Evolutionary conservation across 2,329 filamentous ascomycete genomes (phyloP), one percentile per base, ranked within the genome.

Genomic region (Cytospora piceae): DNA sequence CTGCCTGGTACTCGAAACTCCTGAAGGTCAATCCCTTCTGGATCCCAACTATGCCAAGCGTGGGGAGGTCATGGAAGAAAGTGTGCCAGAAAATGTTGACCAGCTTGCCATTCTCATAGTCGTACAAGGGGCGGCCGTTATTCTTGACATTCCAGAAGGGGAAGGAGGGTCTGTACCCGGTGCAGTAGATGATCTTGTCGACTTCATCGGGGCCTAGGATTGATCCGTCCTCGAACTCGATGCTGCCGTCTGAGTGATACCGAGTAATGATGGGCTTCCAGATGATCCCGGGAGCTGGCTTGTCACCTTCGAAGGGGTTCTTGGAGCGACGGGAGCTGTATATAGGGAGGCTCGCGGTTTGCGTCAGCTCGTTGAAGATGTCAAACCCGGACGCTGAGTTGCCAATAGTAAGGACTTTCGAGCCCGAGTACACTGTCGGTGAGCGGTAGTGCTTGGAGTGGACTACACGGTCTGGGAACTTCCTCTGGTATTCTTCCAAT

Each of bases 1-100:
- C 75, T 1, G 82, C 83, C 71, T 86, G 84, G 67, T 86, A 86
- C 71, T 86, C 84, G 67, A 85, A 85, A 42, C 80, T 82, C 8
- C 83, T 73, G 64, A 85, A 86, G 0, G 83, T 85, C 15, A 84
- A 71, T 0, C 80, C 80, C 0, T 83, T 78, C 1, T 83, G 83
- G 7, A 85, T 71, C 0, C 85, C 85, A 0, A 87, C 78, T 14
- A 85, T 74, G 0, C 77, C 85, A 0, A 88, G 73, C 0, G 80
- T 83, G 0, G 78, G 72, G 51, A 80, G 80, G 27, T 80, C 77
- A 1, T 76, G 79, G 58, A 84, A 78, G 72, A 86, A 86, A 0
- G 82, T 85, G 70, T 87, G 84, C 73, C 77, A 79, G 69, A 85
- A 87, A 2, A 69, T 79, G 0, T 78, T 77, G 0, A 77, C 64